Conservation (phyloP, 805 yeast species). For the Metschnikowia drakensbergensis region DNA sequence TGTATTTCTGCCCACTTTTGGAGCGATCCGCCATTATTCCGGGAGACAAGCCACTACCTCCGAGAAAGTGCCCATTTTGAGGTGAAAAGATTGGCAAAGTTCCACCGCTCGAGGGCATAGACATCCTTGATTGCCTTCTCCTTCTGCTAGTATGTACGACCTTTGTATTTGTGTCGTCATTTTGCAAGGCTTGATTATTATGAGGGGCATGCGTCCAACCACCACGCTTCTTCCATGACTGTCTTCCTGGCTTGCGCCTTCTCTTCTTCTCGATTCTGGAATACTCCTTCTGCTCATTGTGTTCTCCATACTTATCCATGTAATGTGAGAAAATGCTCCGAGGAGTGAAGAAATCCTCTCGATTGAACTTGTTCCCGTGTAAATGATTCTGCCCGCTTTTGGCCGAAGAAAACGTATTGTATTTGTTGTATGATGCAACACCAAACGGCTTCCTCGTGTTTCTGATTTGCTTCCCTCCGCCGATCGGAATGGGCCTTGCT, state of each 20-base stretch:
- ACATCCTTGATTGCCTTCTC: constrained; percentile 7
- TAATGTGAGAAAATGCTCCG: constrained; percentile 67
- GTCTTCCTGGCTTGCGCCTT: constrained; percentile 19
- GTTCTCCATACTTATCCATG: constrained; percentile 59
- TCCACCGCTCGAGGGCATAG: not conserved
- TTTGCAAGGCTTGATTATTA: constrained; percentile 1
- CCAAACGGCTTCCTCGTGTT: constrained; percentile 58
- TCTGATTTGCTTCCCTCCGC: constrained; percentile 29
- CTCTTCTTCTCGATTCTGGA: constrained; percentile 15
- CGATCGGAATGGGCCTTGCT: constrained; percentile 40
- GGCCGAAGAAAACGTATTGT: constrained; percentile 7
- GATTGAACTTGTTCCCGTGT: constrained; percentile 38
- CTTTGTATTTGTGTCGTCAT: not conserved
- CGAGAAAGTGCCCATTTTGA: not conserved
- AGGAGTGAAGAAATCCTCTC: constrained; percentile 77
- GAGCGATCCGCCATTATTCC: not conserved
- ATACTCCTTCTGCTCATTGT: constrained; percentile 22
- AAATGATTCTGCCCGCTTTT: constrained; percentile 8
- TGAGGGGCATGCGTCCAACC: not conserved
- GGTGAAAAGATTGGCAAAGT: not conserved
- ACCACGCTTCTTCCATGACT: constrained; percentile 28
- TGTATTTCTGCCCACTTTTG: constrained; percentile 29
- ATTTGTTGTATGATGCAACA: constrained; percentile 53
- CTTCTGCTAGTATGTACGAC: constrained; percentile 5
- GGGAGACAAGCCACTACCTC: not conserved